Percentiles rank a stretch among this genome's conserved stretches.
These are phyloP conservation scores for Verticillium zaregamsianum DNA, from an alignment of 2,329 filamentous ascomycete genomes.

Conservation along the genomic window DNA sequence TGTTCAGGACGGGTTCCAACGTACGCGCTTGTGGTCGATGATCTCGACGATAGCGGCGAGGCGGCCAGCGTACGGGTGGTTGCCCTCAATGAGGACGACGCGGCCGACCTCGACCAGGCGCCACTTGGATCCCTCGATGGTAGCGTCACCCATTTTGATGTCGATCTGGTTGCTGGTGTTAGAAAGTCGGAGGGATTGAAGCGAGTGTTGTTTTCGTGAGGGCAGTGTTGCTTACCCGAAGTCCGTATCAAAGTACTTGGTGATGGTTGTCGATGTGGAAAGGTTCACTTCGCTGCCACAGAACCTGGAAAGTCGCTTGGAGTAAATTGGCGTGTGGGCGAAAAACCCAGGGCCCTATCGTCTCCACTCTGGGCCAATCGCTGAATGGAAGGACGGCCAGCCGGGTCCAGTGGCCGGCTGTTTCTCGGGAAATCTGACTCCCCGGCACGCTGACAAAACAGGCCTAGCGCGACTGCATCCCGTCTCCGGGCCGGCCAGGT, in stretches of 20 bases:
- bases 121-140: constrained; percentile 80
- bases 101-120: constrained; percentile 98
- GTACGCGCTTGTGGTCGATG: constrained; percentile 99
- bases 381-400: neutral
- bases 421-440: neutral
- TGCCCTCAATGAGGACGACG: constrained; percentile 81
- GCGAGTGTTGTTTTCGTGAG: constrained; percentile 15
- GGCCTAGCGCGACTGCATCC: neutral
- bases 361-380: neutral
- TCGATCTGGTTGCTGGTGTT: constrained; percentile 41
- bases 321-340: neutral
- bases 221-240: constrained; percentile 3
- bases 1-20: constrained; percentile 36
- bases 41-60: constrained; percentile 97
- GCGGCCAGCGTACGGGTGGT: constrained; percentile 76
- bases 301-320: neutral
- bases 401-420: neutral
- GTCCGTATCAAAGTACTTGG: neutral
- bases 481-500: neutral
- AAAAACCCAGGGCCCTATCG: neutral
- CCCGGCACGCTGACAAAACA: neutral
- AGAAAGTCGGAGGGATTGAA: constrained; percentile 15
- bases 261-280: neutral
- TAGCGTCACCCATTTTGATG: constrained; percentile 77
- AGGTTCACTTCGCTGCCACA: neutral